These are phyloP conservation scores for Cadophora malorum DNA, from an alignment of 2,329 filamentous ascomycete genomes.

Conservation along the genomic window DNA sequence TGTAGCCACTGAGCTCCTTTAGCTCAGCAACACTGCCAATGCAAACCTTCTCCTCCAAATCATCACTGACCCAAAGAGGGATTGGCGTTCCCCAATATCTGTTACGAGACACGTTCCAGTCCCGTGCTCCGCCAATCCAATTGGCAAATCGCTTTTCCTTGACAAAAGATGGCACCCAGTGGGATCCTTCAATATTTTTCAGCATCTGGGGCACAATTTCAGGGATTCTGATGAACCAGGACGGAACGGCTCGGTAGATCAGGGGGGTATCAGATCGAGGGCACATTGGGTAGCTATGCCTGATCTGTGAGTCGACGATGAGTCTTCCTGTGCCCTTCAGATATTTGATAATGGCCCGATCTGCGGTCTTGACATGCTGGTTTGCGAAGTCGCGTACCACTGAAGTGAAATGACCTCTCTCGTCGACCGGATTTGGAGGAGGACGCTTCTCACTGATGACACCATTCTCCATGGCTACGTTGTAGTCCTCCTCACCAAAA, in stretches of 20 bases:
- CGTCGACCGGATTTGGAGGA: conserved; percentile 92
- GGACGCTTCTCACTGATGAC: conserved; percentile 77
- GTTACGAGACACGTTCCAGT: conserved; percentile 96
- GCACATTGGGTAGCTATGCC: conserved; percentile 93
- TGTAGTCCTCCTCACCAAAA: conserved; percentile 96
- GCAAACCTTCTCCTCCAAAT: conserved; percentile 85
- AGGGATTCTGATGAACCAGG: conserved; percentile 92
- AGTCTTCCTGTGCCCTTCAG: conserved; percentile 79
- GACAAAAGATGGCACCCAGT: conserved; percentile 91
- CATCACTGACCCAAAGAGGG: conserved; percentile 90
- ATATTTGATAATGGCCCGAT: conserved; percentile 91
- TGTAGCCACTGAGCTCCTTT: conserved; percentile 83
- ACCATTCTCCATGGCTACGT: conserved; percentile 76
- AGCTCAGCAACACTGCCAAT: conserved; percentile 86
- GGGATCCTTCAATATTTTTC: conserved; percentile 85
- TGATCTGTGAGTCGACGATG: conserved; percentile 84
- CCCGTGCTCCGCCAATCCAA: conserved; percentile 89
- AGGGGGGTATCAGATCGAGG: conserved; percentile 93
- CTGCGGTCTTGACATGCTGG: conserved; percentile 88
- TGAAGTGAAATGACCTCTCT: conserved; percentile 78
- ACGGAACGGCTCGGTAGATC: conserved; percentile 89
- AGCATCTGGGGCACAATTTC: conserved; percentile 87
- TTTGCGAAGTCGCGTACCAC: conserved; percentile 83
- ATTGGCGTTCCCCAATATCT: conserved; percentile 96
- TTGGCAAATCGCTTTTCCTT: conserved; percentile 90